A percentile compares a stretch with the other conserved stretches of the same genome.
Evolutionary conservation across 768 basidiomycete genomes (phyloP).

Genomic region (Hygrocybe coccinea): DNA sequence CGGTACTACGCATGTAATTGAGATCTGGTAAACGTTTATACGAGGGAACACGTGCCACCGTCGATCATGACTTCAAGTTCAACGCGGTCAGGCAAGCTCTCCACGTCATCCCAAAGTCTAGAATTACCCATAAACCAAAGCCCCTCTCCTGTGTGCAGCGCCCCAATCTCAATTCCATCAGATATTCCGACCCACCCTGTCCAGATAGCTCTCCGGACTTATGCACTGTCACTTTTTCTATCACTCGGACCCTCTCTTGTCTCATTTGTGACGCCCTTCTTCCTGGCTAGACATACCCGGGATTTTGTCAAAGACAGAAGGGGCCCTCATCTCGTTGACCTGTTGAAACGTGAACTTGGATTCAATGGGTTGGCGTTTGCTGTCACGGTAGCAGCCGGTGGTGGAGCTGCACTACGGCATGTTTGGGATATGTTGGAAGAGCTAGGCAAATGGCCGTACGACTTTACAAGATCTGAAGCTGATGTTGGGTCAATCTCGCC

Average conservation of each 20-base stretch:
- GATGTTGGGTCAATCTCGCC: too few relatives aligned
- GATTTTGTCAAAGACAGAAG: background rate
- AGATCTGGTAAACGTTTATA: too few relatives aligned
- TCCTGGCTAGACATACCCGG: conserved; percentile 19
- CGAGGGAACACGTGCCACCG: too few relatives aligned
- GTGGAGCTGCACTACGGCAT: conserved; percentile 51
- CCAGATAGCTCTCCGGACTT: conserved; percentile 62
- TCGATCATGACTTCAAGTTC: too few relatives aligned
- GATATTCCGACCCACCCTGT: conserved; percentile 46
- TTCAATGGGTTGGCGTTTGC: conserved; percentile 66
- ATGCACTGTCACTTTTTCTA: conserved; percentile 58
- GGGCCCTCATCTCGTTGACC: conserved; percentile 27
- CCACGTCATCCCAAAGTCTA: conserved; percentile 15
- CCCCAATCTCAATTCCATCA: conserved; percentile 14
- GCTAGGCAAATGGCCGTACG: too few relatives aligned
- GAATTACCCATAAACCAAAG: background rate
- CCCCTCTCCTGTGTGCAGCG: background rate
- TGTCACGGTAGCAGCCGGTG: conserved; percentile 59
- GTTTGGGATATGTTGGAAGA: conserved; percentile 35
- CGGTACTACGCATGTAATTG: too few relatives aligned
- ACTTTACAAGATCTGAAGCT: too few relatives aligned
- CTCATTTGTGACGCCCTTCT: conserved; percentile 42
- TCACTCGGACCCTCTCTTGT: conserved; percentile 63
- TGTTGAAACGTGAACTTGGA: conserved; percentile 54
- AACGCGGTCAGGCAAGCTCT: too few relatives aligned